Evolutionary conservation across 2,329 filamentous ascomycete species (phyloP).

Genomic region (Penicillium sp.): DNA sequence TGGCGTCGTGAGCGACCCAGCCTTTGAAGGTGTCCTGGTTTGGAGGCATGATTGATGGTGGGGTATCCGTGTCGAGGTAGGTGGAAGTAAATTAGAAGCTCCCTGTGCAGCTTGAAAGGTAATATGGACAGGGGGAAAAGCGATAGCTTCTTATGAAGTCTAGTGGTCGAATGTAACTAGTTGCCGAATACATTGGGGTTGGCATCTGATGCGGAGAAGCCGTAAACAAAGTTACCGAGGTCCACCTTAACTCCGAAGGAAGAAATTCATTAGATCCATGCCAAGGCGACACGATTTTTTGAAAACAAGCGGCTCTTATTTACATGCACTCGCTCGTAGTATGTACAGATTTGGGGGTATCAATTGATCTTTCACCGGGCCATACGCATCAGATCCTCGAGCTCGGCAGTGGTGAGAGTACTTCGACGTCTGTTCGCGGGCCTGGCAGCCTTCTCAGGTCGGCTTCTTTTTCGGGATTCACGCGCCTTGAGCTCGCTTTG

Average conservation of each 20-base stretch:
- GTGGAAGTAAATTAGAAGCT: neutral
- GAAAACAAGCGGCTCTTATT: constrained; percentile 12
- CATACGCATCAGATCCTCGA: constrained; percentile 41
- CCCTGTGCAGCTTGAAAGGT: neutral
- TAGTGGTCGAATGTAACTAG: neutral
- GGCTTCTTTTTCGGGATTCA: constrained; percentile 38
- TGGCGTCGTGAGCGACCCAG: constrained; percentile 40
- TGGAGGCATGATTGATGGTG: constrained; percentile 1
- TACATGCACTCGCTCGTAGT: constrained; percentile 16
- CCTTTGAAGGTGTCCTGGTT: constrained; percentile 36
- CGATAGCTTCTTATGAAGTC: neutral
- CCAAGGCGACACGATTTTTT: neutral
- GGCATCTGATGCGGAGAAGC: constrained; percentile 13
- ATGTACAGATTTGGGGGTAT: constrained; percentile 21
- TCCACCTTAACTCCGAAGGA: constrained; percentile 4
- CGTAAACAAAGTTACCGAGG: constrained; percentile 13
- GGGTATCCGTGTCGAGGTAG: neutral
- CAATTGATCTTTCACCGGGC: constrained; percentile 19
- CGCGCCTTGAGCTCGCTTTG: constrained; percentile 33
- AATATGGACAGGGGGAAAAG: neutral
- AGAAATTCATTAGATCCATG: neutral
- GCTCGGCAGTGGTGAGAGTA: constrained; percentile 45
- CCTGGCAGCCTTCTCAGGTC: constrained; percentile 27
- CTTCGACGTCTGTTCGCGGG: constrained; percentile 39
- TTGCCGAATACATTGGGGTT: neutral